Percentiles rank a stretch among this genome's conserved stretches.
These are phyloP conservation scores for Chrysosporium keratinophilum DNA, from an alignment of 2,329 filamentous ascomycete genomes.

Conservation along the genomic window DNA sequence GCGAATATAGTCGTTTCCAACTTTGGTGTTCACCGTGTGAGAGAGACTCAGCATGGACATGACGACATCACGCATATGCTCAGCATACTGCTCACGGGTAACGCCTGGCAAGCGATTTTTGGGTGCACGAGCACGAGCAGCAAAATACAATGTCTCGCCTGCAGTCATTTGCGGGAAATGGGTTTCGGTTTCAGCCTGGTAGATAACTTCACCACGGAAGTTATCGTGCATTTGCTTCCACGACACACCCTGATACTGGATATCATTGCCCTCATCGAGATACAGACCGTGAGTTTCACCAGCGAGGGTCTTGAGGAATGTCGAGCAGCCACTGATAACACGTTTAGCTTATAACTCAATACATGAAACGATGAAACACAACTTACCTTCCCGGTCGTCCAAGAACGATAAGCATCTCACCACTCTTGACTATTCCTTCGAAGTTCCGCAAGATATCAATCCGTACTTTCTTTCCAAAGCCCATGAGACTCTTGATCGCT, in stretches of 20 bases:
- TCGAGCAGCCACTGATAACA: slow-evolving; percentile 50
- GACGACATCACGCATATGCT: slow-evolving; percentile 37
- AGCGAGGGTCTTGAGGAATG: slow-evolving; percentile 72
- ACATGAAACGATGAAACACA: not conserved
- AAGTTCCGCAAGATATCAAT: slow-evolving; percentile 56
- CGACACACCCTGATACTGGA: slow-evolving; percentile 61
- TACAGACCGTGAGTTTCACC: slow-evolving; percentile 77
- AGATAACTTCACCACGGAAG: slow-evolving; percentile 73
- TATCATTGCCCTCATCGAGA: slow-evolving; percentile 57
- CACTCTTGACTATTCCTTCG: slow-evolving; percentile 50
- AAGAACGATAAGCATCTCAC: slow-evolving; percentile 49
- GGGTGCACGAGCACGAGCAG: slow-evolving; percentile 79
- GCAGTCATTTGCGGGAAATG: slow-evolving; percentile 80
- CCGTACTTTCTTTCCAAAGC: slow-evolving; percentile 25
- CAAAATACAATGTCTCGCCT: slow-evolving; percentile 76
- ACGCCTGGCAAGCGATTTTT: slow-evolving; percentile 53
- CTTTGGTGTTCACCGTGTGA: slow-evolving; percentile 73
- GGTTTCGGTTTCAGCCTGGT: slow-evolving; percentile 78
- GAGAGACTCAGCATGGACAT: slow-evolving; percentile 36
- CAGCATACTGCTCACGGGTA: slow-evolving; percentile 27
- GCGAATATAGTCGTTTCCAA: slow-evolving; percentile 70
- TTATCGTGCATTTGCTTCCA: slow-evolving; percentile 36
- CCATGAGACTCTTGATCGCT: slow-evolving; percentile 21
- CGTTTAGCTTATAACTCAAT: not conserved
- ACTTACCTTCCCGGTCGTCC: slow-evolving; percentile 38